These are phyloP conservation scores for Apiospora marii DNA, from an alignment of 2,329 filamentous ascomycete species.

Conservation along the genomic window DNA sequence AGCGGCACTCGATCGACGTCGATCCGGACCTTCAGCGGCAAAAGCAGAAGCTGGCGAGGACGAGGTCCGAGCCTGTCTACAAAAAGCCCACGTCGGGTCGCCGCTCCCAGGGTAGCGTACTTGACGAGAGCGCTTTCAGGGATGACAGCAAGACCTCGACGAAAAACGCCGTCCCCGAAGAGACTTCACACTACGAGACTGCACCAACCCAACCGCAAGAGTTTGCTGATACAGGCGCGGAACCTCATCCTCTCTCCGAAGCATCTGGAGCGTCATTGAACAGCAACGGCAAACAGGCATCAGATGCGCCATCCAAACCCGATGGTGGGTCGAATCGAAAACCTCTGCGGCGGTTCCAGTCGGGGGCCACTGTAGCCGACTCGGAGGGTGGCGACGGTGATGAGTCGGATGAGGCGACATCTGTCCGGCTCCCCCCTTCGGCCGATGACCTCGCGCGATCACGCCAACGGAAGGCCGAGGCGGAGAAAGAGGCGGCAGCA, in stretches of 20 bases:
- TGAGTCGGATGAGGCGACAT: constrained; percentile 37
- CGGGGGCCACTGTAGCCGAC: constrained; percentile 49
- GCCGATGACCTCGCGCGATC: constrained; percentile 30
- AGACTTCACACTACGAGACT: constrained; percentile 47
- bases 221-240: constrained; percentile 49
- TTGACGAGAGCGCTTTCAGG: constrained; percentile 52
- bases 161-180: constrained; percentile 17
- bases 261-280: neutral
- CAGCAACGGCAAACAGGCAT: constrained; percentile 40
- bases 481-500: constrained; percentile 24
- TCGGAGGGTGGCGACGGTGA: constrained; percentile 48
- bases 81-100: constrained; percentile 30
- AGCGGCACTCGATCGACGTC: constrained; percentile 33
- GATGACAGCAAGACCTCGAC: constrained; percentile 35
- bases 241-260: constrained; percentile 50
- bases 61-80: constrained; percentile 33
- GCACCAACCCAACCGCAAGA: constrained; percentile 53
- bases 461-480: constrained; percentile 32
- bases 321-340: constrained; percentile 31
- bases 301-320: neutral
- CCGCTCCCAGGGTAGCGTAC: constrained; percentile 36
- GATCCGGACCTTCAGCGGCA: constrained; percentile 30
- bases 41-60: constrained; percentile 32
- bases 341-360: constrained; percentile 44
- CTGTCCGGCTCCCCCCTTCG: constrained; percentile 16